These are phyloP conservation scores for Colletotrichum siamense DNA, from an alignment of 2,329 filamentous ascomycete species.

Conservation along the genomic window DNA sequence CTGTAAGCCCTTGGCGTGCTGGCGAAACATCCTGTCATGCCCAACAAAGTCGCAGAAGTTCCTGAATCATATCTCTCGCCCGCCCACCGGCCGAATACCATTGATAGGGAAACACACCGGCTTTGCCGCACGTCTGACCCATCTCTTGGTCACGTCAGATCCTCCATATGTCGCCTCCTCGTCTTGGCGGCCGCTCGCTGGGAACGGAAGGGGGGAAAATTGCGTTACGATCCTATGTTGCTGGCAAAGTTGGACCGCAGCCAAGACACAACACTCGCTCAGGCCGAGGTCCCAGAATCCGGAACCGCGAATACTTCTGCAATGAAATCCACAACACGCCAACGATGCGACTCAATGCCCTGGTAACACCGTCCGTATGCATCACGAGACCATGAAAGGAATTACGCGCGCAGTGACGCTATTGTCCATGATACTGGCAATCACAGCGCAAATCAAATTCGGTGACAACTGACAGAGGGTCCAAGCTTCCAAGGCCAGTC, in stretches of 20 bases:
- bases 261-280: neutral
- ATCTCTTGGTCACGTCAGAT: constrained; percentile 10
- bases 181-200: constrained; percentile 8
- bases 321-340: neutral
- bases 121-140: constrained; percentile 11
- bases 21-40: constrained; percentile 6
- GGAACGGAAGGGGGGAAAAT: neutral
- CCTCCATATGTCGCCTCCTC: neutral
- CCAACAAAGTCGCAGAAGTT: constrained; percentile 10
- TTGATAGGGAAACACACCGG: constrained; percentile 8
- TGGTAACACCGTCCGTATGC: neutral
- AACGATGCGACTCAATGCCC: neutral
- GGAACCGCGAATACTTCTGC: neutral
- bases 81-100: neutral
- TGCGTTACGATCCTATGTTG: neutral
- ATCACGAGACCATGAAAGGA: neutral
- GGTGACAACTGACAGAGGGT: neutral
- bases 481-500: neutral
- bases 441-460: neutral
- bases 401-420: neutral
- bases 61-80: constrained; percentile 10
- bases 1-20: neutral
- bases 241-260: neutral
- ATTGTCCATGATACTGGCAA: neutral
- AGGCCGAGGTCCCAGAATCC: neutral